Base-by-base conservation (phyloP, 1,139 yeast genomes). In the Nakaseomyces glabratus region DNA sequence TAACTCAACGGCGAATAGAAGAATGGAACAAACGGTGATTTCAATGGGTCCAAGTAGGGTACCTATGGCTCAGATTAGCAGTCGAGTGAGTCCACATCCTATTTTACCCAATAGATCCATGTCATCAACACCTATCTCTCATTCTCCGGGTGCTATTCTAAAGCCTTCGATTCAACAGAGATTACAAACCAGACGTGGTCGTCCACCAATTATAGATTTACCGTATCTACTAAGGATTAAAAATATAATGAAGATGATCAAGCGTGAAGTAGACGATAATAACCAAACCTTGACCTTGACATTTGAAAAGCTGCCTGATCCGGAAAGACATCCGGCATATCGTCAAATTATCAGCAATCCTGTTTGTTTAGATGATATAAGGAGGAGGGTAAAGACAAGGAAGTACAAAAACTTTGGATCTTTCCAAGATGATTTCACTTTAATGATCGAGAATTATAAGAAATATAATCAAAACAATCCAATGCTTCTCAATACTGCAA, bases 161-260 rank as follows among this genome's bases (percentile, higher is more conserved):
- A 20, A 20, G n/a, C 20, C 26, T 4, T 22, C 35, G 1, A 11
- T 29, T 24, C 49, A 46, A 34, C 44, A 61, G 12, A 81, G 75
- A 42, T 48, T 49, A n/a, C 58, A 53, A 31, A 45, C 53, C 36
- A 51, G 52, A 68, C 74, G 97, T 53, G 96, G 96, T 31, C 73
- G 96, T 52, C 97, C 97, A 7, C 97, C 97, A 2, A 82, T 88
- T 36, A 90, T 88, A 40, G 97, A 88, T 58, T 78, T 82, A 50
- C 96, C 96, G 4, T 90, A 81, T 58, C 96, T 90, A 60, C 85
- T 85, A 48, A 69, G 96, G 44, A 85, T 88, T 52, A 88, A 88
- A 57, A 76, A 82, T 44, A 78, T 90, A 28, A 65, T 88, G 65
- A 77, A 93, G 52, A 78, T 76, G 35, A 67, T 88, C 50, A 82